Evolutionary conservation across 345 rosid genomes (phyloP).

Genomic region (Lepidium aucheri): DNA sequence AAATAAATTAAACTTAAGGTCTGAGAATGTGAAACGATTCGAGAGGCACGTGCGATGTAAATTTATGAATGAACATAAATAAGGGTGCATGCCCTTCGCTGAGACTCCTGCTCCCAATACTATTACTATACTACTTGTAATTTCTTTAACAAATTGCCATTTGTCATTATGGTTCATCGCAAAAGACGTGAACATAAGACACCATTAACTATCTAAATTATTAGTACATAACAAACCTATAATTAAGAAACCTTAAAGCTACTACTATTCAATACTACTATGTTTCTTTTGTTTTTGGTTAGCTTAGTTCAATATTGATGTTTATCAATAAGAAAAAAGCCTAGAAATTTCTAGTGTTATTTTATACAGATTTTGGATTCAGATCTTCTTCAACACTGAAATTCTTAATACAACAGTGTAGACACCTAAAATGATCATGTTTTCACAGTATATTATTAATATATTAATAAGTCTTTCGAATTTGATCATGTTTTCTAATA

Average conservation of each 20-base stretch:
- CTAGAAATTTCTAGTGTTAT: too few species aligned
- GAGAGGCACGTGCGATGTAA: constrained; percentile 35
- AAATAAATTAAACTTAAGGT: constrained; percentile 4
- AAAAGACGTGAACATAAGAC: constrained; percentile 14
- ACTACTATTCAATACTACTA: background rate
- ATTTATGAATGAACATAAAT: background rate
- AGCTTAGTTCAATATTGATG: too few species aligned
- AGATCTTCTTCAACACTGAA: too few species aligned
- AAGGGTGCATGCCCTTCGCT: constrained; percentile 24
- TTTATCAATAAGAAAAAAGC: too few species aligned
- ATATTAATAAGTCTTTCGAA: too few species aligned
- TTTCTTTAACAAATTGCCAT: background rate
- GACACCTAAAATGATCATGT: too few species aligned
- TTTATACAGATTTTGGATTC: too few species aligned
- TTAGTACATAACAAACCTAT: background rate
- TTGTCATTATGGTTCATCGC: constrained; percentile 9
- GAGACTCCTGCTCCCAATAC: constrained; percentile 21
- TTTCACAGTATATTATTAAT: too few species aligned
- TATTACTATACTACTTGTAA: too few species aligned
- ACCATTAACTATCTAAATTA: background rate
- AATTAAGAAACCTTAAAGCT: background rate
- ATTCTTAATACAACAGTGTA: too few species aligned
- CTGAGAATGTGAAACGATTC: constrained; percentile 59
- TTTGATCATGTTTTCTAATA: too few species aligned
- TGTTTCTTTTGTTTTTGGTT: too few species aligned